Percentiles rank a stretch among this genome's conserved stretches.
These are phyloP conservation scores for Amylostereum chailletii DNA, from an alignment of 1,284 basidiomycete genomes.

Conservation along the genomic window DNA sequence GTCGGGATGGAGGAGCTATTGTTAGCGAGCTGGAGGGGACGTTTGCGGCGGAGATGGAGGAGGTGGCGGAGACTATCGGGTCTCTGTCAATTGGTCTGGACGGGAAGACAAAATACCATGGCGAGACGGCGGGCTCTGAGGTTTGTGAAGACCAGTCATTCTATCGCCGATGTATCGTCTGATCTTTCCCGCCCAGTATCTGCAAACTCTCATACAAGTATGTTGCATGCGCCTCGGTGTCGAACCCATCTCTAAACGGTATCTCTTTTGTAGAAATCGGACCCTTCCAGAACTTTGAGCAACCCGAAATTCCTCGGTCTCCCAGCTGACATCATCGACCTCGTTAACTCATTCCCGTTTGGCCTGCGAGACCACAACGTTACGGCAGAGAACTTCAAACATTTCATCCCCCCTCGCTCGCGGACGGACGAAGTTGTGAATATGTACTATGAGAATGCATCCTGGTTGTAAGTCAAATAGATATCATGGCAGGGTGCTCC, in stretches of 20 bases:
- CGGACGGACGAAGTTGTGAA: slow-evolving; percentile 29
- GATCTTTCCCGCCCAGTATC: slow-evolving; percentile 23
- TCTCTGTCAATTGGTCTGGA: slow-evolving; percentile 35
- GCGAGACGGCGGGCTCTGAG: slow-evolving; percentile 38
- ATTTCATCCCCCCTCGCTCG: slow-evolving; percentile 31
- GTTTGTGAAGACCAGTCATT: slow-evolving; percentile 15
- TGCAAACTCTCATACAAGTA: slow-evolving; percentile 35
- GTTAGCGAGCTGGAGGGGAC: slow-evolving; percentile 3
- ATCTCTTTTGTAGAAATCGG: background rate
- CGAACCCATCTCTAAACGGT: background rate
- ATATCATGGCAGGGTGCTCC: background rate
- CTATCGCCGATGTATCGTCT: no score
- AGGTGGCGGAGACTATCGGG: slow-evolving; percentile 24
- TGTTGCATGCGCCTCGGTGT: slow-evolving; percentile 7
- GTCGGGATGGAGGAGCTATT: background rate
- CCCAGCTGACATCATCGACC: slow-evolving; percentile 32
- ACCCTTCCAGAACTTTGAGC: background rate
- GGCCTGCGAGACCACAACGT: slow-evolving; percentile 31
- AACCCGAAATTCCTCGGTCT: slow-evolving; percentile 24
- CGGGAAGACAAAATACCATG: slow-evolving; percentile 38
- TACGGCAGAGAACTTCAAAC: slow-evolving; percentile 26
- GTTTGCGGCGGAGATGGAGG: slow-evolving; percentile 11
- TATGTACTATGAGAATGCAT: slow-evolving; percentile 34
- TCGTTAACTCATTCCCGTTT: slow-evolving; percentile 41
- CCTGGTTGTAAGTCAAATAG: slow-evolving; percentile 37